Evolutionary conservation across 148 eudicot genomes (phyloP), one percentile per base, ranked within the genome.

Genomic region (Agrostemma githago): DNA sequence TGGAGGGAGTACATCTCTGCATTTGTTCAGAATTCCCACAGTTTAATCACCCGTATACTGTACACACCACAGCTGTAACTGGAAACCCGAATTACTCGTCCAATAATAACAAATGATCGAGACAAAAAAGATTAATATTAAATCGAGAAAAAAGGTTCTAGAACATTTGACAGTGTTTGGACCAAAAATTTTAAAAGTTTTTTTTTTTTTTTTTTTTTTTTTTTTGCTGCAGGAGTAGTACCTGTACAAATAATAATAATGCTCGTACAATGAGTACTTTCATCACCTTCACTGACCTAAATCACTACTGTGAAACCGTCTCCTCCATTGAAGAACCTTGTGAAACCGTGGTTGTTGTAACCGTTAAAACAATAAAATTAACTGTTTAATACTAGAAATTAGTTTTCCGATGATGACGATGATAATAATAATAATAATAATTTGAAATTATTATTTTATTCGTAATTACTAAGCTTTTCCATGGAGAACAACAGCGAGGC

Each of bases 401-500:
- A 26, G 34, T 26, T 26, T 26, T 26, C 34, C 34, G 34, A 26
- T 26, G 34, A 26, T 26, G 34, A 26, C 34, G 34, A 21, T 5
- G 5, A 8, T 48, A 60, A 20, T 60, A 60, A 60, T 60, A 60
- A 1, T 17, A 60, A 3, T 60, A 19, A 58, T 44, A 10, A 9
- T 58, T 20, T 17, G 2, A 3, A 53, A 19, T 56, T 66, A 2
- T 16, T 16, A 6, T 54, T 56, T 7, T 16, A n/a, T n/a, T n/a
- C n/a, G n/a, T n/a, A n/a, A n/a, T n/a, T n/a, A n/a, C n/a, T n/a
- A n/a, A 68, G 84, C 78, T 44, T 76, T 78, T 67, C 78, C 75
- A 51, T 74, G 81, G 81, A 79, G 83, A 76, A 89, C 94, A 78
- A 93, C 86, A 40, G 94, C 81, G 38, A 84, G 79, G 75, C 87